phyloP scores from a whole-genome alignment of 2,329 filamentous ascomycete genomes.

The Microdochium trichocladiopsis region DNA sequence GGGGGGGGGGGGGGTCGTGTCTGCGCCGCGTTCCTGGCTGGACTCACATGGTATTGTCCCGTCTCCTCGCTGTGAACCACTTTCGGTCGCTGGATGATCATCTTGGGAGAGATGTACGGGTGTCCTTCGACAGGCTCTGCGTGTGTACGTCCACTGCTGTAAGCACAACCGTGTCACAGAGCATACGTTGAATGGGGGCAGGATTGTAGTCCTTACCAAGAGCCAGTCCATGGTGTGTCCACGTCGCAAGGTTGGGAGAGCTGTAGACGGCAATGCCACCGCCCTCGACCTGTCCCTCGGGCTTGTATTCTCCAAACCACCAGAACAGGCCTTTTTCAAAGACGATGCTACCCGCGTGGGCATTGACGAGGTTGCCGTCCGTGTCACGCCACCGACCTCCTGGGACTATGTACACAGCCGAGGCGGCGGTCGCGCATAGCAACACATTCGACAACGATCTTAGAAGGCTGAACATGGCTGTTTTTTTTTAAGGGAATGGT shows the following conservation, averaged over 20 bases:
- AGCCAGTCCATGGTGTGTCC: conserved; percentile 49
- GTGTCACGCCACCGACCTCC: conserved; percentile 55
- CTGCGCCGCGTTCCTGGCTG: not conserved
- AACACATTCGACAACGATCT: conserved; percentile 4
- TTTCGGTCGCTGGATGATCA: conserved; percentile 56
- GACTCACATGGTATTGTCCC: conserved; percentile 46
- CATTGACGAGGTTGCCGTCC: conserved; percentile 51
- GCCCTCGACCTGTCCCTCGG: conserved; percentile 48
- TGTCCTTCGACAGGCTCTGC: conserved; percentile 44
- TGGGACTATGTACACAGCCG: conserved; percentile 52
- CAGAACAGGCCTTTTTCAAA: conserved; percentile 49
- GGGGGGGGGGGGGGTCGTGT: too few relatives aligned
- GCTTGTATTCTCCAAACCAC: conserved; percentile 57
- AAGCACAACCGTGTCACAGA: not conserved
- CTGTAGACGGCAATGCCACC: conserved; percentile 55
- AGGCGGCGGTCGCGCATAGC: conserved; percentile 9
- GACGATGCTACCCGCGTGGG: conserved; percentile 51
- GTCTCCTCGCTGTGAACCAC: conserved; percentile 49
- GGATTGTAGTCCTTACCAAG: conserved; percentile 30
- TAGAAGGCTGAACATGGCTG: not conserved
- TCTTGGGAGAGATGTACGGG: conserved; percentile 43
- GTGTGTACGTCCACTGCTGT: conserved; percentile 2
- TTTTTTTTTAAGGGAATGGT: not conserved
- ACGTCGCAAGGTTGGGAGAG: conserved; percentile 53
- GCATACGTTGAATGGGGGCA: too few relatives aligned